phyloP scores from a whole-genome alignment of 495 filamentous ascomycete species.

The Cetradonia linearis region DNA sequence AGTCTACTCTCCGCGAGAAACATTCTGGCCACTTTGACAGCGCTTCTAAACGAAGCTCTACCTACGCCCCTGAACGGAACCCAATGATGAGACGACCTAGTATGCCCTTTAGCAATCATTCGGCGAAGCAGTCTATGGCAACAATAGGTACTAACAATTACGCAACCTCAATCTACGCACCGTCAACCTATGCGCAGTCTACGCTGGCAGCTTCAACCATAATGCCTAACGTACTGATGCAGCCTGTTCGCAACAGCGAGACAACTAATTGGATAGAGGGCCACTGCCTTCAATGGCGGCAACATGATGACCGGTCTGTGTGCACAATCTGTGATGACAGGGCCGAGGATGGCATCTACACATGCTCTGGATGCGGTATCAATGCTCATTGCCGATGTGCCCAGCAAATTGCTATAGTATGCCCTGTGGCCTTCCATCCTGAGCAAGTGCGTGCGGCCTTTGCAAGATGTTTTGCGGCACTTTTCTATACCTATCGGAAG shows the following conservation, averaged over 20 bases:
- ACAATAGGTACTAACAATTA: slow-evolving; percentile 66
- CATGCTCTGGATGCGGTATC: slow-evolving; percentile 68
- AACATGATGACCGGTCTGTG: slow-evolving; percentile 53
- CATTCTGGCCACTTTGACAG: slow-evolving; percentile 89
- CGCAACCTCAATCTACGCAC: slow-evolving; percentile 74
- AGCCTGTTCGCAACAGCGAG: slow-evolving; percentile 77
- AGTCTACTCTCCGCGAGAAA: slow-evolving; percentile 81
- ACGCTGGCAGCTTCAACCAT: slow-evolving; percentile 97
- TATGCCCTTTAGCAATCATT: slow-evolving; percentile 62
- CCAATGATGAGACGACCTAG: slow-evolving; percentile 66
- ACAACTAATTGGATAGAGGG: slow-evolving; percentile 88
- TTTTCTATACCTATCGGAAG: slow-evolving; percentile 93
- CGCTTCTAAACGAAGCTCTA: slow-evolving; percentile 75
- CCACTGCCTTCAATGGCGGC: slow-evolving; percentile 71
- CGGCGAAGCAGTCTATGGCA: slow-evolving; percentile 79
- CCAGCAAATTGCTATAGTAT: slow-evolving; percentile 71
- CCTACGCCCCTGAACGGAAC: slow-evolving; percentile 70
- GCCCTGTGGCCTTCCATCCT: slow-evolving; percentile 77
- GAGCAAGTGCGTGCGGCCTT: slow-evolving; percentile 90
- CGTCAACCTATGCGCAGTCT: slow-evolving; percentile 90
- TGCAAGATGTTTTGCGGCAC: slow-evolving; percentile 83
- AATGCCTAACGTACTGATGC: slow-evolving; percentile 80
- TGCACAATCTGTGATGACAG: slow-evolving; percentile 87
- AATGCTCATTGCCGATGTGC: slow-evolving; percentile 73
- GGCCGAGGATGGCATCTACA: slow-evolving; percentile 82